Evolutionary conservation across 1,139 yeast genomes (phyloP), one percentile per base, ranked within the genome.

Genomic region (Kazachstania sp.): DNA sequence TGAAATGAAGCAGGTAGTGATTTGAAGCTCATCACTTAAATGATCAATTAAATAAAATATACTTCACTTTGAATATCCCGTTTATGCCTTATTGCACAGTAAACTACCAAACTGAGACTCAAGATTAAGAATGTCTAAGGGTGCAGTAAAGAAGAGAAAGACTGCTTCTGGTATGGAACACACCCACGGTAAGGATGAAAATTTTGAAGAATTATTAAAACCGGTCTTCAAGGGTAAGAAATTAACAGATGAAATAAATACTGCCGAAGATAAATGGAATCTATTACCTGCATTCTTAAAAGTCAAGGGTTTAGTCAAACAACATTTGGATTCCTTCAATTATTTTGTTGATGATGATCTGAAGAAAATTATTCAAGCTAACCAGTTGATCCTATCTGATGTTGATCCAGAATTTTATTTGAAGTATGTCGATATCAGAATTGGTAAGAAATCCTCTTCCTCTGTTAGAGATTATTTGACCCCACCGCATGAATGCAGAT

Each of bases 341-440:
- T 92, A 86, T 68, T 92, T 92, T 66, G 95, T 92, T 29, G 97
- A 94, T 61, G 82, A 81, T 9, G 99, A 92, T 63, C 75, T 92
- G 66, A 87, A 85, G 68, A 92, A 92, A 65, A 94, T 92, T 64
- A 84, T 92, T 53, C 72, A 78, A 57, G 98, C 99, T 29, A 92
- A 92, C 66, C 94, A 90, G 67, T 70, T 79, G 51, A 90, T 92
- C 37, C 72, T 92, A 40, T 83, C 95, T 54, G 99, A 92, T 67
- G 97, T 92, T 31, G 97, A 90, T 69, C 98, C 98, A 0, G 96
- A 90, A 63, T 92, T 92, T 62, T 92, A 90, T 61, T 73, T 94
- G 63, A 87, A 87, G 59, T 92, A 92, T 64, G 74, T 86, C 51
- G 97, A 92, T 64, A 92, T 92, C 55, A 74, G 97, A 58, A 90